Evolutionary conservation across 169 alveolate species (phyloP).

Genomic region (Perkinsus chesapeaki): DNA sequence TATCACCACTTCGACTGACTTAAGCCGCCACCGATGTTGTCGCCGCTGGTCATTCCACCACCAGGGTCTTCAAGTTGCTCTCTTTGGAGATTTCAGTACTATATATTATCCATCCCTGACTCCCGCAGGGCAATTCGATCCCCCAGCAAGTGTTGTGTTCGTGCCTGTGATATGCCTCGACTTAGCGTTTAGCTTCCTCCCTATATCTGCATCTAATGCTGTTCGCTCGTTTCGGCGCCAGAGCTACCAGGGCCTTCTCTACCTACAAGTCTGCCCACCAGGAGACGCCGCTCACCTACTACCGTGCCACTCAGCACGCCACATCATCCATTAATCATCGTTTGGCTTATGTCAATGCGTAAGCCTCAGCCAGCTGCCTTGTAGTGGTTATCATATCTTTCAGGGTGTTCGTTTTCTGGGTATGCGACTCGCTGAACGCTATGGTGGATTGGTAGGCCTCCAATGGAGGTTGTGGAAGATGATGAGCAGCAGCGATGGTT

Average conservation of each 20-base stretch:
- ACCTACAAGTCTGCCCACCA: conserved; percentile 17
- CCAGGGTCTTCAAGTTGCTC: neutral
- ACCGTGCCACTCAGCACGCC: conserved; percentile 28
- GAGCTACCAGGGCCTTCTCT: neutral
- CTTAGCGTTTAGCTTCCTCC: neutral
- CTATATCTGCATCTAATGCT: neutral
- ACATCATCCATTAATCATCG: conserved; percentile 28
- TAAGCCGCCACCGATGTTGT: too few relatives aligned
- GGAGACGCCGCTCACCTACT: conserved; percentile 34
- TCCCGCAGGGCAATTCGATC: too few relatives aligned
- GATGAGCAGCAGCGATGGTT: neutral
- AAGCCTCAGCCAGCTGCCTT: neutral
- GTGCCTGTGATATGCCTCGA: neutral
- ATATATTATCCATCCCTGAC: neutral
- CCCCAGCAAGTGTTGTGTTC: too few relatives aligned
- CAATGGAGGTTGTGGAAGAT: too few relatives aligned
- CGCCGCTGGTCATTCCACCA: neutral
- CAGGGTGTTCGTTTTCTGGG: neutral
- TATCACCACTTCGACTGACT: too few relatives aligned
- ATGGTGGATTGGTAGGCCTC: neutral
- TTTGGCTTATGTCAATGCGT: conserved; percentile 21
- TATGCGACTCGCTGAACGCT: neutral
- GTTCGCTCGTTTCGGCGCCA: neutral
- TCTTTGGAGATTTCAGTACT: neutral
- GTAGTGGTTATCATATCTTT: neutral